Conservation (phyloP, 441 rosid species). For the Erysimum cheiri region DNA sequence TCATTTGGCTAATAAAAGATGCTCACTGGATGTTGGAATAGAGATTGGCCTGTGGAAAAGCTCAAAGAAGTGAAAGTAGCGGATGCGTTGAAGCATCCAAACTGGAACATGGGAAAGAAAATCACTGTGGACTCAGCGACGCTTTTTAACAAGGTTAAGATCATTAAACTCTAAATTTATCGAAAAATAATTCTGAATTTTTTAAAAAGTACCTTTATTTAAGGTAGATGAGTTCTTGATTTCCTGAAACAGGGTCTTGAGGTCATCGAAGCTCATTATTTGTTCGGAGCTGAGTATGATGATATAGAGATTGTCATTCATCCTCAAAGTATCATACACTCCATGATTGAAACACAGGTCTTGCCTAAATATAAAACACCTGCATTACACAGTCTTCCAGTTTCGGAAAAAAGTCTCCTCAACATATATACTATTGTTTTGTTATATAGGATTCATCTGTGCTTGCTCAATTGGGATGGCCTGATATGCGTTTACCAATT, state of each 20-base stretch:
- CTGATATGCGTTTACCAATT: conserved; percentile 93
- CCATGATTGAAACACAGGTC: conserved; percentile 96
- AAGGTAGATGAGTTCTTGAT: background rate
- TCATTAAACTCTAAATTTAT: conserved; percentile 8
- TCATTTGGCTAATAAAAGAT: background rate
- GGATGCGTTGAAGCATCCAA: conserved; percentile 96
- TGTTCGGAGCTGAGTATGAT: conserved; percentile 92
- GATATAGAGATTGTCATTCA: conserved; percentile 89
- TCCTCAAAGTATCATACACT: conserved; percentile 90
- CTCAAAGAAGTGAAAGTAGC: conserved; percentile 91
- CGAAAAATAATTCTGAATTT: too few species aligned
- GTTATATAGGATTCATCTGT: conserved; percentile 84
- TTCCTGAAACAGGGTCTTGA: conserved; percentile 75
- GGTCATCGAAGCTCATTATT: conserved; percentile 96
- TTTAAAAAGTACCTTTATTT: background rate
- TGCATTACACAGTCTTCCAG: background rate
- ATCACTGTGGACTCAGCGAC: conserved; percentile 97
- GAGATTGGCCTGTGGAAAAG: conserved; percentile 91
- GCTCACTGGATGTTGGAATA: conserved; percentile 33
- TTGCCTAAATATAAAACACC: background rate
- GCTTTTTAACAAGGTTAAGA: conserved; percentile 84
- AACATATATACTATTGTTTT: background rate
- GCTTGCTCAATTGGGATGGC: conserved; percentile 94
- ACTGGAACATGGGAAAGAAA: conserved; percentile 97
- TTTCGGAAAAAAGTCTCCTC: background rate